phyloP scores from a whole-genome alignment of 2,329 filamentous ascomycete species.

The Tothia fuscella region DNA sequence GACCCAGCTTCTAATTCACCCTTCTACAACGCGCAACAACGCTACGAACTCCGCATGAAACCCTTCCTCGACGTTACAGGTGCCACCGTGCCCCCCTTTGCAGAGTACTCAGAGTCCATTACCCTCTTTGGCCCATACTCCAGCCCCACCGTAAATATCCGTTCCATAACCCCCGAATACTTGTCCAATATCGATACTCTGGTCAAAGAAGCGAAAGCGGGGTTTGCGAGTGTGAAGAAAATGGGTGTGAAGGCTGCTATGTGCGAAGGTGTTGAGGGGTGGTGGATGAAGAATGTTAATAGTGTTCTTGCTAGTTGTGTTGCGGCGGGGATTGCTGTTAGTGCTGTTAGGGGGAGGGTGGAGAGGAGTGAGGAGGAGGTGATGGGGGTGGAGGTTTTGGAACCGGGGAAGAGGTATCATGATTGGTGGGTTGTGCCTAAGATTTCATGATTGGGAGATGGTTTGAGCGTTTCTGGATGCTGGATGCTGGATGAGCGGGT shows the following conservation, averaged over 20 bases:
- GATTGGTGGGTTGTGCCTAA: constrained; percentile 36
- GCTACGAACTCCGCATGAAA: constrained; percentile 79
- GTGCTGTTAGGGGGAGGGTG: no score
- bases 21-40: constrained; percentile 55
- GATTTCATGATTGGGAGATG: constrained; percentile 16
- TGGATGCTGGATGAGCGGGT: no score
- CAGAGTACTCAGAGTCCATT: constrained; percentile 40
- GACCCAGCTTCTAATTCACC: constrained; percentile 36
- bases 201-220: constrained; percentile 23
- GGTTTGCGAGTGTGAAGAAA: constrained; percentile 26
- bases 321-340: constrained; percentile 18
- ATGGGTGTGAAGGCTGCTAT: constrained; percentile 21
- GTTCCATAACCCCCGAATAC: background rate
- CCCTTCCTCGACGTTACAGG: constrained; percentile 57
- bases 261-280: constrained; percentile 24
- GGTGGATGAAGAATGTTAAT: constrained; percentile 23
- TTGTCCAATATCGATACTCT: constrained; percentile 16
- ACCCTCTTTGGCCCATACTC: constrained; percentile 22
- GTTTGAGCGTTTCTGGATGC: no score
- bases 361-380: constrained; percentile 16
- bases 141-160: constrained; percentile 8
- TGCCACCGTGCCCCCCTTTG: constrained; percentile 53
- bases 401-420: constrained; percentile 28
- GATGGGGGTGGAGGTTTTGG: constrained; percentile 27
- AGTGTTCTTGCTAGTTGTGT: constrained; percentile 17